These are phyloP conservation scores for Phytophthora brassicae DNA, from an alignment of 352 stramenopile genomes.

Conservation along the genomic window DNA sequence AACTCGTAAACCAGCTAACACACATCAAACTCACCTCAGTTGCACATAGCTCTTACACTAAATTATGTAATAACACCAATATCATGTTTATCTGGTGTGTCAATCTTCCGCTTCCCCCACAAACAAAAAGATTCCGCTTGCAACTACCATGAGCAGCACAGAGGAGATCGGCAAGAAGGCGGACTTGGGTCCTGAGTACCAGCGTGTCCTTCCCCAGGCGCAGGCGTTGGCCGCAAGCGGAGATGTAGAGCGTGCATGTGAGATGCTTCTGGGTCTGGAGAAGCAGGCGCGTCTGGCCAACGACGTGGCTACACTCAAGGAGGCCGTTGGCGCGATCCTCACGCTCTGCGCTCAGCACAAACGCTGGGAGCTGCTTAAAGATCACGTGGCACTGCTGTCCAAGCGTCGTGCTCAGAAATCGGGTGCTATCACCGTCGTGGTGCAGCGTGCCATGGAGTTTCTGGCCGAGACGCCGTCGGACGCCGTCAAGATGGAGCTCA, in stretches of 20 bases:
- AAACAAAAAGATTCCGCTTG: conserved; percentile 46
- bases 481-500: conserved; percentile 91
- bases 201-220: conserved; percentile 68
- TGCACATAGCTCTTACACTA: too few species aligned
- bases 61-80: too few species aligned
- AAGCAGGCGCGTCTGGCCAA: conserved; percentile 82
- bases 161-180: conserved; percentile 85
- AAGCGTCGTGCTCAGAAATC: conserved; percentile 92
- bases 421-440: conserved; percentile 78
- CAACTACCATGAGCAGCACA: conserved; percentile 42
- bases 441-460: conserved; percentile 86
- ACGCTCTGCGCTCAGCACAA: conserved; percentile 81
- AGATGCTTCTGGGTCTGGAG: conserved; percentile 85
- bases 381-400: conserved; percentile 80
- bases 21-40: too few species aligned
- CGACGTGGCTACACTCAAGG: conserved; percentile 86
- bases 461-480: conserved; percentile 75
- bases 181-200: conserved; percentile 63
- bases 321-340: conserved; percentile 72
- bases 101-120: not conserved
- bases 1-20: too few species aligned
- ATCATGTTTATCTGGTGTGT: not conserved
- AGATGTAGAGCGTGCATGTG: conserved; percentile 80
- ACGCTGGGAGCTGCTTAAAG: conserved; percentile 89
- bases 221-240: conserved; percentile 63